These are phyloP conservation scores for Penicillium sp. DNA, from an alignment of 2,329 filamentous ascomycete genomes.

Conservation along the genomic window DNA sequence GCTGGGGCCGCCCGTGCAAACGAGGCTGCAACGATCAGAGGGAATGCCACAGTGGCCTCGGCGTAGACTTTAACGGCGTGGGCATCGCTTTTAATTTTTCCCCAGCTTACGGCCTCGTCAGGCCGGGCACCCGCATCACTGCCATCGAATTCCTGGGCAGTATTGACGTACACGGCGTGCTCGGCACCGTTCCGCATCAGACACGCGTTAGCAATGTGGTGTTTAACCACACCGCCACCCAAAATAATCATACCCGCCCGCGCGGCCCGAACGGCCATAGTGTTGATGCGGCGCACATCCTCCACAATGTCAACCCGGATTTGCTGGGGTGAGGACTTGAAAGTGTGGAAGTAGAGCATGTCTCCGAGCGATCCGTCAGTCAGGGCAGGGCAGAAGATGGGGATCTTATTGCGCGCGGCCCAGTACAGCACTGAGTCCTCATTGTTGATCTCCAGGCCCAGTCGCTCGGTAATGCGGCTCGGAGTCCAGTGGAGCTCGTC, in stretches of 20 bases:
- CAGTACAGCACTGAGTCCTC: conserved; percentile 93
- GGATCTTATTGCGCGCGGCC: conserved; percentile 96
- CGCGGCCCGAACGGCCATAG: conserved; percentile 82
- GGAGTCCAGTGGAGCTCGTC: conserved; percentile 87
- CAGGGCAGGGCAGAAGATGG: conserved; percentile 92
- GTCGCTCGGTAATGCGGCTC: conserved; percentile 82
- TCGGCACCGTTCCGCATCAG: conserved; percentile 97
- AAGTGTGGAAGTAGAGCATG: conserved; percentile 99
- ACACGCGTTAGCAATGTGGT: conserved; percentile 97
- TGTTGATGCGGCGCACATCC: conserved; percentile 91
- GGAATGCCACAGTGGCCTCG: conserved; percentile 67
- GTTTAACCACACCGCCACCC: conserved; percentile 93
- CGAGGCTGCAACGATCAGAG: conserved; percentile 66
- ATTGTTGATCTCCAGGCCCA: conserved; percentile 93
- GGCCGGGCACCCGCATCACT: conserved; percentile 93
- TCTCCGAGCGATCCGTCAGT: conserved; percentile 95
- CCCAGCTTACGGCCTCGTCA: conserved; percentile 97
- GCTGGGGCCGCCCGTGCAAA: conserved; percentile 52
- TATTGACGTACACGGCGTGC: conserved; percentile 96
- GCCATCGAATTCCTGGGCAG: conserved; percentile 94
- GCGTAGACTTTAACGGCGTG: conserved; percentile 83
- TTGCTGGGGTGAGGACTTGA: conserved; percentile 78
- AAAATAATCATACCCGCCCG: conserved; percentile 92
- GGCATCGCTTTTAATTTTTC: conserved; percentile 89
- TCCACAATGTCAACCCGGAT: conserved; percentile 88